Evolutionary conservation across 1,139 yeast species (phyloP).

Genomic region (Meyerozyma athensensis): DNA sequence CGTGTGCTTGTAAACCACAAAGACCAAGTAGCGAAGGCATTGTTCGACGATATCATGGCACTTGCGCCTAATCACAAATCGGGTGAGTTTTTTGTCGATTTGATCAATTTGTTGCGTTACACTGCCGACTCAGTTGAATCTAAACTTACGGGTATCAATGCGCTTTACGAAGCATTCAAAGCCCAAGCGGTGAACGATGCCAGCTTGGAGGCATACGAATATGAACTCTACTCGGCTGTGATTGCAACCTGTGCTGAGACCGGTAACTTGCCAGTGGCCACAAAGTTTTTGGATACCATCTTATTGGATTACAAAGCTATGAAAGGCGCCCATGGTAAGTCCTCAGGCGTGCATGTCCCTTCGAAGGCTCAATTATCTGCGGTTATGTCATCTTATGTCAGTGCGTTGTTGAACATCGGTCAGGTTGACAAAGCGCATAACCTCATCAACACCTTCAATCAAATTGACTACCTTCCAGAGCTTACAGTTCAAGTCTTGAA

Average conservation of each 20-base stretch:
- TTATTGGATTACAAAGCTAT: conserved; percentile 26
- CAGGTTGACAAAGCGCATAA: conserved; percentile 20
- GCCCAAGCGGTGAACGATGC: conserved; percentile 5
- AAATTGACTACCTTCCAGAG: conserved; percentile 36
- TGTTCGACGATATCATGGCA: conserved; percentile 17
- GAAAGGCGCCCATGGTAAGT: conserved; percentile 7
- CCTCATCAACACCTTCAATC: conserved; percentile 27
- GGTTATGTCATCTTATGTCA: conserved; percentile 30
- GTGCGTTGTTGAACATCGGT: conserved; percentile 19
- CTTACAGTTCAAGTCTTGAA: conserved; percentile 28
- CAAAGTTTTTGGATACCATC: conserved; percentile 50
- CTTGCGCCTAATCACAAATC: neutral
- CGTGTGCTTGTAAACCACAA: conserved; percentile 25
- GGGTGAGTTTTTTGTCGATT: conserved; percentile 9
- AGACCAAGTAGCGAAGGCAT: conserved; percentile 19
- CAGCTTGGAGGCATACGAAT: conserved; percentile 25
- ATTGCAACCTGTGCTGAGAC: conserved; percentile 49
- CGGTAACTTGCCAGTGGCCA: conserved; percentile 45
- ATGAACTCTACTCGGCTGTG: conserved; percentile 44
- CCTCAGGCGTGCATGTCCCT: conserved; percentile 8
- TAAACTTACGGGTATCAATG: conserved; percentile 24
- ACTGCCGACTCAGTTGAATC: conserved; percentile 14
- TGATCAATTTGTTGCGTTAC: conserved; percentile 22
- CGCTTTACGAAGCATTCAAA: conserved; percentile 24
- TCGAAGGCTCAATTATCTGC: conserved; percentile 23